Conservation (phyloP, 257 asterid genomes). For the Prunella vulgaris region DNA sequence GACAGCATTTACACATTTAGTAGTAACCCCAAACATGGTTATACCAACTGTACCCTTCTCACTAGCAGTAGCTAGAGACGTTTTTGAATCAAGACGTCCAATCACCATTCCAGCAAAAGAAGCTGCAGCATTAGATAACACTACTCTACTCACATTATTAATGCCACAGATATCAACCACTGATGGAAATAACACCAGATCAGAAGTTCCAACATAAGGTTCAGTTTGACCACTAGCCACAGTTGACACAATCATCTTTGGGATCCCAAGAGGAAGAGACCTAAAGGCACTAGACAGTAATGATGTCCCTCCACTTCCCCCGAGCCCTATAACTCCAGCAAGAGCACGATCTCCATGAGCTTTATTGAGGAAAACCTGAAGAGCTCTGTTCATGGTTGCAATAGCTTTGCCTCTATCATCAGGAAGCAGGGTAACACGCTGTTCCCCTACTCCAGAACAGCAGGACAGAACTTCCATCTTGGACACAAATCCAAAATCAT, state of each 20-base stretch:
- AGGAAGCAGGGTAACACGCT: conserved; percentile 39
- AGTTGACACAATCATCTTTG: conserved; percentile 79
- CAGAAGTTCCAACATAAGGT: conserved; percentile 90
- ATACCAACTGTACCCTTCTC: conserved; percentile 71
- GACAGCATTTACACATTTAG: conserved; percentile 77
- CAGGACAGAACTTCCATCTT: conserved; percentile 61
- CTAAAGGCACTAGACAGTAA: conserved; percentile 75
- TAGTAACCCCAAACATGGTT: conserved; percentile 98
- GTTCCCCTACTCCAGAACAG: conserved; percentile 32
- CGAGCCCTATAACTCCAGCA: conserved; percentile 87
- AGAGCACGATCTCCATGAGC: conserved; percentile 37
- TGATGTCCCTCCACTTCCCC: conserved; percentile 98
- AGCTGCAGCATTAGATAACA: conserved; percentile 73
- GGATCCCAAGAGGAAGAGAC: conserved; percentile 79
- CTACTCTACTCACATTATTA: conserved; percentile 70
- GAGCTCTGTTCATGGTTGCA: conserved; percentile 57
- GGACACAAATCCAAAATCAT: conserved; percentile 61
- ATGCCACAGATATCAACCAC: conserved; percentile 96
- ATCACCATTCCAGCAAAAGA: conserved; percentile 90
- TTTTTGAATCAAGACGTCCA: conserved; percentile 43
- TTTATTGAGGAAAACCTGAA: conserved; percentile 44
- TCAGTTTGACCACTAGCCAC: conserved; percentile 95
- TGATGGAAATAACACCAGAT: conserved; percentile 87
- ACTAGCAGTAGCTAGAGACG: conserved; percentile 15
- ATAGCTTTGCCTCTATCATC: conserved; percentile 82